Evolutionary conservation across 495 filamentous ascomycete species (phyloP), one percentile per base, ranked within the genome.

Genomic region (Talaromyces wortmannii): DNA sequence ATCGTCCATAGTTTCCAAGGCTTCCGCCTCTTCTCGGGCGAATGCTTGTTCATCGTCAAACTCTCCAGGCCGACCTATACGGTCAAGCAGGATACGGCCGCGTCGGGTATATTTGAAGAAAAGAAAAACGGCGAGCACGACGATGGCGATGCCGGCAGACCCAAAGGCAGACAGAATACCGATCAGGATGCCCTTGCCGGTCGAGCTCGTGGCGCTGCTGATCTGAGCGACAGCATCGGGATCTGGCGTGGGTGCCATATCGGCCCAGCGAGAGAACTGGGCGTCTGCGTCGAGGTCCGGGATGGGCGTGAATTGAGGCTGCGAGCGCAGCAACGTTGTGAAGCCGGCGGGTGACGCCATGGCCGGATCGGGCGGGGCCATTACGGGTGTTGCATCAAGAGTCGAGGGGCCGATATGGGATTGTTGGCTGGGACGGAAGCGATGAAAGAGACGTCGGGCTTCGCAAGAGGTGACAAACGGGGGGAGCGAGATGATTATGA

Each of bases 31-130:
- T 71, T 97, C 94, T 58, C 88, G 83, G 57, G 82, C 79, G 70
- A 92, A 95, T 30, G 88, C 87, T 68, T 97, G 91, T 68, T 97
- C 94, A 74, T 98, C 94, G 70, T 98, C 94, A 75, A 88, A 98
- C 72, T 97, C 94, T 57, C 94, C 94, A 2, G 94, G 92, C 53
- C 95, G 80, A 43, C 90, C 92, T 66, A 98, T 88, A 58, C 91
- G 85, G 74, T 97, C 92, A 57, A 98, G 80, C 55, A 97, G 83
- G 59, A 98, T 98, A 55, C 94, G 82, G 31, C 94, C 94, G 51
- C 86, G 84, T 50, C 78, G 81, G 45, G 94, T 97, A 73, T 95
- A 92, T 68, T 86, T 81, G 72, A 97, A 94, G 74, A 96, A 96
- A 71, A 96, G 96, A 63, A 97, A 85, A 64, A 92, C 74, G 50